Evolutionary conservation across 139 green algal genomes (phyloP).

Genomic region (Closterium sp.): DNA sequence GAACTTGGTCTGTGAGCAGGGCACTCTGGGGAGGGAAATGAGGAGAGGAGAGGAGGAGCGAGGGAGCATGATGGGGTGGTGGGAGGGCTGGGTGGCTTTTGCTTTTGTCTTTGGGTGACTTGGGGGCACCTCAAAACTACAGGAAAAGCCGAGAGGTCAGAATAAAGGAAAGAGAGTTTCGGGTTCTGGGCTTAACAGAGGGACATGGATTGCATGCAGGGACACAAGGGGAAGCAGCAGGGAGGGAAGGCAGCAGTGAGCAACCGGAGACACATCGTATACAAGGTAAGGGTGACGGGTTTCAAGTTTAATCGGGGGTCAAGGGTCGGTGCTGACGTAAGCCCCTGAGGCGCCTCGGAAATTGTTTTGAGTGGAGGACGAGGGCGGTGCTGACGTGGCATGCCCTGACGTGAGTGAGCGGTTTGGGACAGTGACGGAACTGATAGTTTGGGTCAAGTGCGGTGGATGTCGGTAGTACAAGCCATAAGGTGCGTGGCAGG

Average conservation of each 20-base stretch:
- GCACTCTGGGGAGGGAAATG: not conserved
- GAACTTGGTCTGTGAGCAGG: constrained; percentile 20
- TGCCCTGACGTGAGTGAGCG: not conserved
- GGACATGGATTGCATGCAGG: no score
- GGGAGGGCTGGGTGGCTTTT: not conserved
- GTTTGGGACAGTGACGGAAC: not conserved
- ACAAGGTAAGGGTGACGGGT: not conserved
- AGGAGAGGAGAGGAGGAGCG: not conserved
- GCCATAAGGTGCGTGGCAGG: not conserved
- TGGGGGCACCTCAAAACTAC: not conserved
- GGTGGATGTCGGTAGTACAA: not conserved
- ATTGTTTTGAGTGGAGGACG: no score
- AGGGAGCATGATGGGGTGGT: not conserved
- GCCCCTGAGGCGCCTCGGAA: no score
- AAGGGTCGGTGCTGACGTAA: not conserved
- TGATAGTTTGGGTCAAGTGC: not conserved
- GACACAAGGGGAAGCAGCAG: not conserved
- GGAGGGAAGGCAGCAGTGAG: not conserved
- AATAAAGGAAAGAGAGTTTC: no score
- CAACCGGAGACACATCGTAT: not conserved
- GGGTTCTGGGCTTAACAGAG: no score
- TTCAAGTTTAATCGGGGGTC: not conserved
- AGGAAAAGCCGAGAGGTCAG: not conserved
- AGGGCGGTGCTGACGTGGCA: not conserved
- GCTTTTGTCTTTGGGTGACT: no score